Evolutionary conservation across 441 rosid species (phyloP).

Genomic region (Corymbia calophylla): DNA sequence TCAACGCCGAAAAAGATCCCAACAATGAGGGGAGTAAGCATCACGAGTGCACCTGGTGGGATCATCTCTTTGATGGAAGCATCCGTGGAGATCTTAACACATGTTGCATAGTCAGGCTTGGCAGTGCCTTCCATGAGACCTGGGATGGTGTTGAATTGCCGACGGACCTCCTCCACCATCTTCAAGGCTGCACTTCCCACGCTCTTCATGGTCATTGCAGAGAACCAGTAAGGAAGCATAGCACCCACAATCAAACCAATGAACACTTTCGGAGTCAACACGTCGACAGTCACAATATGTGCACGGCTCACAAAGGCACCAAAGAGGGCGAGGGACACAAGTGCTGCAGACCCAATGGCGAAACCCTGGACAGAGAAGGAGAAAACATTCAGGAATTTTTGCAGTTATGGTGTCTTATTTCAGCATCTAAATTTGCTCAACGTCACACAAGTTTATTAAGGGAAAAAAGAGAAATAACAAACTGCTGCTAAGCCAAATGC

Average conservation of each 20-base stretch:
- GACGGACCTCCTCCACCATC: slow-evolving; percentile 4
- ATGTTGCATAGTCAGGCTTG: slow-evolving; percentile 3
- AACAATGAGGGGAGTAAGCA: neutral
- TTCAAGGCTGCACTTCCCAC: slow-evolving; percentile 1
- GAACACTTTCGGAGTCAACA: slow-evolving; percentile 3
- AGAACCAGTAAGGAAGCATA: slow-evolving; percentile 6
- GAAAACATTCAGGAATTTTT: neutral
- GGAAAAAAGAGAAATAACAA: neutral
- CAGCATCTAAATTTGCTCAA: neutral
- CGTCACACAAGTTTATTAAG: neutral
- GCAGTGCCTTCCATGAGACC: slow-evolving; percentile 6
- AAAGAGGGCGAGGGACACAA: slow-evolving; percentile 1
- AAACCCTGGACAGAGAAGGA: neutral
- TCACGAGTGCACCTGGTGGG: slow-evolving; percentile 3
- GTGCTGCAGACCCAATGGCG: neutral
- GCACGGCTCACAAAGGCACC: slow-evolving; percentile 9
- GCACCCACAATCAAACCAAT: slow-evolving; percentile 2
- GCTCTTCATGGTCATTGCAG: slow-evolving; percentile 6
- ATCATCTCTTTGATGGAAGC: slow-evolving; percentile 6
- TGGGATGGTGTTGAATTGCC: slow-evolving; percentile 4
- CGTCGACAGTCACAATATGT: neutral
- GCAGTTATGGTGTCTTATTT: neutral
- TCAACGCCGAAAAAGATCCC: slow-evolving; percentile 1
- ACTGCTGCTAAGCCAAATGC: neutral
- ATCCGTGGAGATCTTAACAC: slow-evolving; percentile 3